Percentiles rank a stretch among this genome's conserved stretches.
These are phyloP conservation scores for Penicillium cinerascens DNA, from an alignment of 495 filamentous ascomycete genomes.

Conservation along the genomic window DNA sequence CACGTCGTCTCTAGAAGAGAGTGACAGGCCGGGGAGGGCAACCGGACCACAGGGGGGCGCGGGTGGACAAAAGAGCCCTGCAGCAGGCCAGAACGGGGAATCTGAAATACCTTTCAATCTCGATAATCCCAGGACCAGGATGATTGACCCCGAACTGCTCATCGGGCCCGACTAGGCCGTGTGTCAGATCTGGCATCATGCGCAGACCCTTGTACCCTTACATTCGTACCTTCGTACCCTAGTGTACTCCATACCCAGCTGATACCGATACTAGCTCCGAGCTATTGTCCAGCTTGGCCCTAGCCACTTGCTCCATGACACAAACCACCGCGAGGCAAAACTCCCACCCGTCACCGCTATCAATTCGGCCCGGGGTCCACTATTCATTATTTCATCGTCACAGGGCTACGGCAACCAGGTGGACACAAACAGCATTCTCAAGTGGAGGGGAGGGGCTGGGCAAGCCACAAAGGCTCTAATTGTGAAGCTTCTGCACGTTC, in stretches of 20 bases:
- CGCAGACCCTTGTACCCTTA: not conserved
- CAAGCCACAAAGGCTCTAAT: constrained; percentile 10
- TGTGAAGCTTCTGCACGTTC: constrained; percentile 26
- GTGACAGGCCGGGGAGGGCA: constrained; percentile 1
- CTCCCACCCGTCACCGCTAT: not conserved
- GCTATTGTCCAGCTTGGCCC: constrained; percentile 13
- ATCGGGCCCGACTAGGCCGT: constrained; percentile 15
- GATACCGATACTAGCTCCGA: constrained; percentile 4
- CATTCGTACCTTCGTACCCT: not conserved
- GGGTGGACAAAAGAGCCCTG: not conserved
- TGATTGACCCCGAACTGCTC: constrained; percentile 23
- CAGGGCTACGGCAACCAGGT: not conserved
- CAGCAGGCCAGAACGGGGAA: constrained; percentile 12
- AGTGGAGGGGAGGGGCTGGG: not conserved
- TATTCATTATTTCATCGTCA: not conserved
- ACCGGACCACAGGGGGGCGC: not conserved
- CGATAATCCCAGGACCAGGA: constrained; percentile 8
- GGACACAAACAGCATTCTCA: not conserved
- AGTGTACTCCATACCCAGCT: not conserved
- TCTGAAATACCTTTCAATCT: too few species aligned
- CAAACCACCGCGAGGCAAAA: constrained; percentile 10
- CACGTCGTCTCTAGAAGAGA: not conserved
- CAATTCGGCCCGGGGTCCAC: too few species aligned
- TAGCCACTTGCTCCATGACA: constrained; percentile 12
- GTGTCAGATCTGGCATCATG: constrained; percentile 19